Evolutionary conservation across 164 flowering plant species (phyloP), one percentile per base, ranked within the genome.

Genomic region (Amborella trichopoda): DNA sequence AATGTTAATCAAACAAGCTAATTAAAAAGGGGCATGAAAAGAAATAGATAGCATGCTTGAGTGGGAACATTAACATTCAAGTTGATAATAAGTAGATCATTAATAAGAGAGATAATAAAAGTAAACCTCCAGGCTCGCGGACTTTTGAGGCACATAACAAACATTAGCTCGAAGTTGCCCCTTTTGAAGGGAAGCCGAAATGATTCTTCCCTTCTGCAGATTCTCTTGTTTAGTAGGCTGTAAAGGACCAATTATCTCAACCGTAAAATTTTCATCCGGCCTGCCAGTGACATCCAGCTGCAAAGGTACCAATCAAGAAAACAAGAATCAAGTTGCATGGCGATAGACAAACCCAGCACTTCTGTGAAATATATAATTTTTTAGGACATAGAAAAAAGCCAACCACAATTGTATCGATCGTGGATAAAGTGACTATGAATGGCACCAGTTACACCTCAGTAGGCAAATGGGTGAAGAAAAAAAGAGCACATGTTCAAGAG

Each of bases 201-300:
- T 44, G 51, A 71, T 32, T 56, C 68, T 81, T 43, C 69, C 68
- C 53, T 52, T 70, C 32, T 54, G 73, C 30, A 46, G 21, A 60
- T 59, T 70, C 40, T 77, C 90, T 37, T 65, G 77, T 34, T 40
- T 40, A 42, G 38, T 53, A 46, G 78, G 68, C 43, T 68, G 67
- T 27, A 84, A 57, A 12, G 82, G 82, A 27, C 83, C 85, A 14
- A 69, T 64, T 52, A 80, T 27, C 65, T 82, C 95, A 48, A 84
- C 52, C 36, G 78, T 60, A 58, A 91, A 80, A 71, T 80, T 84
- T 69, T 91, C 99, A 76, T 91, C 99, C 44, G 95, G 96, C 59
- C 95, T 75, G 40, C 99, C 99, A 11, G 67, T 61, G 52, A 90
- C 86, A 60, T 90, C 95, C 73, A 91, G 58, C 99, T 87, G 72